Base-by-base conservation (phyloP, 176 grass and related monocot species). In the Oryza coarctata region DNA sequence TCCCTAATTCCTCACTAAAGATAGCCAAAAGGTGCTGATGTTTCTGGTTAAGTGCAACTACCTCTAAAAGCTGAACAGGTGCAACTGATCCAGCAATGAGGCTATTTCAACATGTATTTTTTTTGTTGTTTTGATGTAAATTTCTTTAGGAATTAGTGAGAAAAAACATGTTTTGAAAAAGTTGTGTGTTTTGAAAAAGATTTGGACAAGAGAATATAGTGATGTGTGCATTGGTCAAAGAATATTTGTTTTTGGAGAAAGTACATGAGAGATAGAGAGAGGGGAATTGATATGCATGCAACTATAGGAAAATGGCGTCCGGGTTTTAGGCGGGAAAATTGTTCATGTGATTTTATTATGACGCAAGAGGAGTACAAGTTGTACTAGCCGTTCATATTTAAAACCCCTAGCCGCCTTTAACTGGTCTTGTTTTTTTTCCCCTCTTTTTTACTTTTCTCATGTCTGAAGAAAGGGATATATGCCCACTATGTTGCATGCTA, bases 331-430 rank as follows among this genome's bases (percentile, higher is more conserved):
- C 84, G 84, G 80, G 74, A 83, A 90, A 75, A 90, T 55, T 80
- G 75, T 86, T 83, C 84, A 75, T 83, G 84, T 83, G 83, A 69
- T 28, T 40, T 41, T 68, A 74, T 86, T 79, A 90, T 78, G 73
- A 43, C 77, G 2, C 74, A 40, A 79, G 68, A 38, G 60, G 43
- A 55, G 82, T 75, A 80, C 36, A 47, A 49, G 38, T 63, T 69
- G 72, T 87, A 86, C 84, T 75, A 83, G 68, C 74, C 84, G 83
- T 90, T 90, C 32, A 27, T 90, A 83, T 90, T 86, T 79, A 85
- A 85, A 35, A 13, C 14, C 28, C 40, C 70, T 29, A 30, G 31
- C 49, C 63, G 12, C 72, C 70, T 33, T 78, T 78, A 57, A 66
- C 35, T 50, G 10, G 39, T n/a, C 0, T 35, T 71, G 5, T 72